phyloP scores from a whole-genome alignment of 148 eudicot species.

The Pouteria glomerata region DNA sequence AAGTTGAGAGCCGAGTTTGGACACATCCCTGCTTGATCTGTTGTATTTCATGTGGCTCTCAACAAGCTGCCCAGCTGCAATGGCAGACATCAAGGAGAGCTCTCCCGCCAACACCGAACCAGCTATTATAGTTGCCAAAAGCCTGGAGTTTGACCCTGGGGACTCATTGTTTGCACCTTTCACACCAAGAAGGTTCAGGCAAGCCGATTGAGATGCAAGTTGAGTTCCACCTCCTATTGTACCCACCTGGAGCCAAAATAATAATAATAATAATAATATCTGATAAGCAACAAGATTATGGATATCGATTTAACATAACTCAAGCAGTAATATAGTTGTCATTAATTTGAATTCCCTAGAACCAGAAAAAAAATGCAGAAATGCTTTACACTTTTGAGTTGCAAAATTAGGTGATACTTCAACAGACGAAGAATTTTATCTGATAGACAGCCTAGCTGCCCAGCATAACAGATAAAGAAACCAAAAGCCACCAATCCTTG shows the following conservation, averaged over 20 bases:
- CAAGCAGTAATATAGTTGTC: neutral
- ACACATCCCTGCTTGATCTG: constrained; percentile 33
- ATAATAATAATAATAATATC: too few relatives aligned
- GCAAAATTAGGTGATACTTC: neutral
- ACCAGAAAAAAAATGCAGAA: neutral
- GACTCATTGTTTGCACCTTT: constrained; percentile 27
- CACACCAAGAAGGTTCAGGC: constrained; percentile 35
- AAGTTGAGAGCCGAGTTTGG: constrained; percentile 16
- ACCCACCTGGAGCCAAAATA: constrained; percentile 22
- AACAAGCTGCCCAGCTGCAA: constrained; percentile 35
- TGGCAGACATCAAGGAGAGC: constrained; percentile 39
- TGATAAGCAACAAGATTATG: neutral
- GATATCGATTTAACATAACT: neutral
- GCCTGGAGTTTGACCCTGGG: constrained; percentile 35
- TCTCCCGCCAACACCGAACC: constrained; percentile 40
- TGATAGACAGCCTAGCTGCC: neutral
- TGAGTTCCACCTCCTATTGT: constrained; percentile 42
- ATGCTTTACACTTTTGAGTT: neutral
- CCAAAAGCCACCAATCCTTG: neutral
- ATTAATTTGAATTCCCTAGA: neutral
- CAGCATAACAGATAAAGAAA: neutral
- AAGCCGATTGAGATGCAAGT: constrained; percentile 37
- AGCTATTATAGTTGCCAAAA: constrained; percentile 32
- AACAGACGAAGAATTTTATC: neutral
- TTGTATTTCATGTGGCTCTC: constrained; percentile 42